Conservation (phyloP, 495 filamentous ascomycete species). For the Hypoxylon lenormandii region DNA sequence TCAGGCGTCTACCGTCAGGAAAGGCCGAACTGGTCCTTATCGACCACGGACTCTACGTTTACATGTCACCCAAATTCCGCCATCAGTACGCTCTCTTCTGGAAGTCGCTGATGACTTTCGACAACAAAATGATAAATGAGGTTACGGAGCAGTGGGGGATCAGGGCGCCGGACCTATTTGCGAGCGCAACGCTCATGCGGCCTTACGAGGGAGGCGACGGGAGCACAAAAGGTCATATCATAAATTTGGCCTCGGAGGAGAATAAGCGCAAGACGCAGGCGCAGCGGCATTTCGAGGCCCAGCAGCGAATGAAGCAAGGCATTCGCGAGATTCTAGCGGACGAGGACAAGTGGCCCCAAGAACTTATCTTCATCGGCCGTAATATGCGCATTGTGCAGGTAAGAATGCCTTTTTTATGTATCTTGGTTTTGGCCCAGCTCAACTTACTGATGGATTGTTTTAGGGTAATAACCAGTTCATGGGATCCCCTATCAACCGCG, state of each 20-base stretch:
- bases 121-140: slow-evolving; percentile 78
- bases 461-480: slow-evolving; percentile 73
- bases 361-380: slow-evolving; percentile 93
- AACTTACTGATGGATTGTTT: slow-evolving; percentile 1
- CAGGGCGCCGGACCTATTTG: slow-evolving; percentile 88
- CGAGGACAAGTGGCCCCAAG: slow-evolving; percentile 90
- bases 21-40: slow-evolving; percentile 91
- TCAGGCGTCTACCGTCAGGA: slow-evolving; percentile 83
- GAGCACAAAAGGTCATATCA: slow-evolving; percentile 70
- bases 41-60: slow-evolving; percentile 95
- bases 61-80: slow-evolving; percentile 84
- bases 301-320: slow-evolving; percentile 82
- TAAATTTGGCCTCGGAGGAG: slow-evolving; percentile 46
- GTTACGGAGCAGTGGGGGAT: slow-evolving; percentile 86
- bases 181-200: slow-evolving; percentile 85
- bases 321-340: slow-evolving; percentile 86
- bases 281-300: slow-evolving; percentile 83
- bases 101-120: slow-evolving; percentile 92
- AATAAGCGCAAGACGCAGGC: slow-evolving; percentile 68
- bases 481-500: slow-evolving; percentile 90
- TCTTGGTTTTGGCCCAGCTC: no score
- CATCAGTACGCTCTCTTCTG: slow-evolving; percentile 93
- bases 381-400: slow-evolving; percentile 89
- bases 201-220: slow-evolving; percentile 88
- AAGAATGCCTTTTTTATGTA: neutral